Base-by-base conservation (phyloP, 176 grass and related monocot species). In the Thinopyrum elongatum region DNA sequence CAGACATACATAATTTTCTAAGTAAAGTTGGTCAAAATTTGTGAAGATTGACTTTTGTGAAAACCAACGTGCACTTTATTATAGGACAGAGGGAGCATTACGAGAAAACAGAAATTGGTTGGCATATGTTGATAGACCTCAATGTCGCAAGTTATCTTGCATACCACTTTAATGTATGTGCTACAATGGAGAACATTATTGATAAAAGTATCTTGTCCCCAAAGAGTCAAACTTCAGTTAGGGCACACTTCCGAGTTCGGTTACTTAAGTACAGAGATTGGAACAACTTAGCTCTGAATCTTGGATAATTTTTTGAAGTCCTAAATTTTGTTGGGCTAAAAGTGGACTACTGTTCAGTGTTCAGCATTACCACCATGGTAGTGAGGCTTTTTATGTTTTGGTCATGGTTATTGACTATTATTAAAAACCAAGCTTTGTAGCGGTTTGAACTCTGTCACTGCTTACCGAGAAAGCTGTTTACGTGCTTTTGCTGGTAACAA, bases 111-210 rank as follows among this genome's bases (percentile, higher is more conserved):
- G 1, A 57, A 60, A 80, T 60, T 30, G 19, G 74, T 80, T 7
- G 80, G 44, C 74, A 19, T 30, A 80, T 1, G 23, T n/a, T 80
- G 57, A 59, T 80, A 68, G 60, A 65, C 59, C 77, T 81, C 42
- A 19, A 71, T 57, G 33, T 59, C 2, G 11, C 75, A 73, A 84
- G n/a, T n/a, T 10, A 30, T 61, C 25, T 58, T 76, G 39, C 57
- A 87, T 65, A 33, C 1, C 1, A 47, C 11, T 2, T 76, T 61
- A 51, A 51, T 70, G 33, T 70, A 39, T 38, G 67, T 42, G 69
- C 36, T 72, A 72, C 36, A 11, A 14, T 72, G 36, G 36, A 42
- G 23, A 74, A 71, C 35, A 71, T 34, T 71, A 9, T 41, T 29
- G 35, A n/a, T 72, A 42, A 36, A 25, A 46, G 2, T 28, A 28